Evolutionary conservation across 257 asterid species (phyloP).

Genomic region (Mentha longifolia): DNA sequence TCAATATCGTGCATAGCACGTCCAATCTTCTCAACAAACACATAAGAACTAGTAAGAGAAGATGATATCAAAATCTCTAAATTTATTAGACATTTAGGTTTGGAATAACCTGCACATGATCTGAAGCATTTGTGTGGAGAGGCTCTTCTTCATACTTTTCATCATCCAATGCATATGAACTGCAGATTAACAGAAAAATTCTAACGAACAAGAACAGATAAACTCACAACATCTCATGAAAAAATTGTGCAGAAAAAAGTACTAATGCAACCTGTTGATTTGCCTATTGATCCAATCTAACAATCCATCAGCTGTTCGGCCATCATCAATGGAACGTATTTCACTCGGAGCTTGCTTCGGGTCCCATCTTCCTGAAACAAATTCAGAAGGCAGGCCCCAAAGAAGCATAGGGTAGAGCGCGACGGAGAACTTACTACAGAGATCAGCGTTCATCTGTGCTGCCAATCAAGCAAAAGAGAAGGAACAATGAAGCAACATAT

Average conservation of each 20-base stretch:
- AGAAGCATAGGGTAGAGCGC: conserved; percentile 73
- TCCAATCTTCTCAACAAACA: conserved; percentile 55
- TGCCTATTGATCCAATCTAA: conserved; percentile 77
- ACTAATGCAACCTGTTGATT: conserved; percentile 43
- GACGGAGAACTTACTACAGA: conserved; percentile 83
- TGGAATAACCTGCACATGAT: conserved; percentile 65
- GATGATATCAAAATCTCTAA: conserved; percentile 2
- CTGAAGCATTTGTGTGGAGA: conserved; percentile 56
- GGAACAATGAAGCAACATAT: conserved; percentile 41
- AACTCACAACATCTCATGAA: background rate
- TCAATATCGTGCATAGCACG: conserved; percentile 84
- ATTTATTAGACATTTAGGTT: conserved; percentile 22
- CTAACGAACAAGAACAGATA: background rate
- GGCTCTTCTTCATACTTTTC: conserved; percentile 69
- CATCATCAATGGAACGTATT: conserved; percentile 55
- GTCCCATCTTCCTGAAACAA: conserved; percentile 68
- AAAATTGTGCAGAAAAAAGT: background rate
- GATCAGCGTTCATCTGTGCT: conserved; percentile 81
- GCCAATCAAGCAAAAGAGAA: conserved; percentile 62
- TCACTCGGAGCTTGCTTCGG: conserved; percentile 60
- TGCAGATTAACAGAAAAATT: conserved; percentile 31
- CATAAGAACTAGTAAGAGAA: conserved; percentile 33
- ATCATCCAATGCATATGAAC: conserved; percentile 78
- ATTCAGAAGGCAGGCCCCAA: conserved; percentile 83
- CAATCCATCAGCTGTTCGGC: conserved; percentile 65